Conservation (phyloP, 2,329 filamentous ascomycete species). For the Coniella lustricola region DNA sequence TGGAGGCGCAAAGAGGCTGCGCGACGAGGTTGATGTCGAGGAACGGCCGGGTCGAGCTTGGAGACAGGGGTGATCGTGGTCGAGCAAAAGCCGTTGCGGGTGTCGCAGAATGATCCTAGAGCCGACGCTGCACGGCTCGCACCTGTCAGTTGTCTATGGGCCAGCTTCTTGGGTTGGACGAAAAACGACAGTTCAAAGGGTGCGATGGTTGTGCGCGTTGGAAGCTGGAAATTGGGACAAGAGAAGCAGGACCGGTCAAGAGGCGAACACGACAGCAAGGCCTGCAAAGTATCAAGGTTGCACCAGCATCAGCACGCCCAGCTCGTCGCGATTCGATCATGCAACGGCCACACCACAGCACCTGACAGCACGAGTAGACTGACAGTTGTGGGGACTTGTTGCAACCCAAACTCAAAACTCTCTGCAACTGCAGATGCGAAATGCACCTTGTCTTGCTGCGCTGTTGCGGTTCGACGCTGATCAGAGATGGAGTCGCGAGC, state of each 20-base stretch:
- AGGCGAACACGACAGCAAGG: background rate
- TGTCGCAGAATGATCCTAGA: conserved; percentile 6
- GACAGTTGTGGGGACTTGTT: background rate
- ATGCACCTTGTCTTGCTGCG: too few species aligned
- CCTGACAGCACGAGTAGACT: background rate
- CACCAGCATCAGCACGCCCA: background rate
- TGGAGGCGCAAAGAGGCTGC: too few species aligned
- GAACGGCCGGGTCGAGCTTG: conserved; percentile 1
- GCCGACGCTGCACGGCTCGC: conserved; percentile 1
- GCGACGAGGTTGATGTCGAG: background rate
- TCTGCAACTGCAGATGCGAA: too few species aligned
- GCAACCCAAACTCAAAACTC: too few species aligned
- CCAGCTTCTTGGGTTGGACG: background rate
- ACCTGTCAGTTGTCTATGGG: background rate
- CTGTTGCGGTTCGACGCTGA: too few species aligned
- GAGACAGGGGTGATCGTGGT: conserved; percentile 17
- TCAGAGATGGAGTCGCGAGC: too few species aligned
- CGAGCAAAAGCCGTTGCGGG: conserved; percentile 9
- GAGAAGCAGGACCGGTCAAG: background rate
- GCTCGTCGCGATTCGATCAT: background rate
- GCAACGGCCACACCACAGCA: background rate
- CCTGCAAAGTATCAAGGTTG: background rate
- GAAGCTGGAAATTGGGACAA: background rate
- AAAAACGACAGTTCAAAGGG: background rate
- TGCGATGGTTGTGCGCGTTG: background rate